A percentile compares a stretch with the other conserved stretches of the same genome.
phyloP scores from a whole-genome alignment of 2,329 filamentous ascomycete species.

The Sclerotinia subarctica region DNA sequence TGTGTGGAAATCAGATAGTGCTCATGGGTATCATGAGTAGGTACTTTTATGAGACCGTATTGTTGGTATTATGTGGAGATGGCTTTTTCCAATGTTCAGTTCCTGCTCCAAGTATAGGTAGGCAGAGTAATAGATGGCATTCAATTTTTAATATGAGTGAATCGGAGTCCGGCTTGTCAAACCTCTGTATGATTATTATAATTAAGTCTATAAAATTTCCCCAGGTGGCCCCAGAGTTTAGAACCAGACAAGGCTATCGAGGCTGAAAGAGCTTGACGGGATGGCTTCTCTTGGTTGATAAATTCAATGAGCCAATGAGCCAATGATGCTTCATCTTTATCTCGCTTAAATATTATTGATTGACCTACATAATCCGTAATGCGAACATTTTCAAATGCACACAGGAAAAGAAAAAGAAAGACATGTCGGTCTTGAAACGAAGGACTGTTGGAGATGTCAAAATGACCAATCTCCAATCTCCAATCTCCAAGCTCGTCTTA shows the following conservation, averaged over 20 bases:
- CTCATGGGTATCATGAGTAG: background rate
- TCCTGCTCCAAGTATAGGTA: too few species aligned
- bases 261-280: background rate
- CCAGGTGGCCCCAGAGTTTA: background rate
- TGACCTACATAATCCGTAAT: background rate
- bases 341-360: slow-evolving; percentile 4
- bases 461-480: background rate
- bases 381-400: too few species aligned
- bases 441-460: background rate
- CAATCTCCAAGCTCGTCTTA: background rate
- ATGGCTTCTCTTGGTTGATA: background rate
- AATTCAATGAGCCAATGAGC: background rate
- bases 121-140: background rate
- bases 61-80: background rate
- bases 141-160: background rate
- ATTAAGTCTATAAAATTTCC: background rate
- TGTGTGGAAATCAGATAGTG: background rate
- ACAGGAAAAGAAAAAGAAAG: background rate
- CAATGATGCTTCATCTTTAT: background rate
- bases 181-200: background rate
- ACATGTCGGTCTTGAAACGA: background rate
- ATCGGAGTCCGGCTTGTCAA: background rate
- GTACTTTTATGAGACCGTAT: background rate
- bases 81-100: background rate
- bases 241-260: background rate